Conservation (phyloP, 345 rosid genomes). For the Eucalyptus marginata region DNA sequence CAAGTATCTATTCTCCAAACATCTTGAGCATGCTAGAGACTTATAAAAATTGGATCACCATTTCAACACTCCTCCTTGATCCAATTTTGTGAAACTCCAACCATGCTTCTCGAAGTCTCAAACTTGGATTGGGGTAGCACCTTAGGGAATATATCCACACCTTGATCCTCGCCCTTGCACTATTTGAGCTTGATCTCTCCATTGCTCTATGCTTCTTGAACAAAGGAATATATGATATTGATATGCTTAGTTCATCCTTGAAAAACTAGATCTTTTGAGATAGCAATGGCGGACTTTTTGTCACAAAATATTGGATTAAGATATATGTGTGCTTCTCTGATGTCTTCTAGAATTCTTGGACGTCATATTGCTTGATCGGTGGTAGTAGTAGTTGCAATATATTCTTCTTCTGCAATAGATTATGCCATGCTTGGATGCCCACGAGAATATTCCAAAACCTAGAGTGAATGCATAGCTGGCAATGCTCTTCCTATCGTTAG, state of each 20-base stretch:
- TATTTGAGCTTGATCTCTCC: no score
- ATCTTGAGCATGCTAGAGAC: not conserved
- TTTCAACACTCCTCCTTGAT: not conserved
- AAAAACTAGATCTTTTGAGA: no score
- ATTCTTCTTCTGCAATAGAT: not conserved
- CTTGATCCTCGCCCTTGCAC: no score
- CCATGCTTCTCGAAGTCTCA: no score
- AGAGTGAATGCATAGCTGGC: not conserved
- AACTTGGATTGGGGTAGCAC: no score
- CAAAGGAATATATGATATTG: not conserved
- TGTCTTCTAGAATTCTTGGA: not conserved
- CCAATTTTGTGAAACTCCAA: no score
- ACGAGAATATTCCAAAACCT: not conserved
- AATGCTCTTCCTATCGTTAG: accelerated
- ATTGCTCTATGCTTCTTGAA: no score
- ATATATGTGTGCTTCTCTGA: no score
- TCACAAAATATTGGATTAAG: not conserved
- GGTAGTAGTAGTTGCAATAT: not conserved
- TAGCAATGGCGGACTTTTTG: not conserved
- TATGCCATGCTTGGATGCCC: not conserved
- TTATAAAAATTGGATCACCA: not conserved
- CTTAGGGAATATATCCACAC: no score
- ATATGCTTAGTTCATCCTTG: not conserved
- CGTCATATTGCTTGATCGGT: not conserved
- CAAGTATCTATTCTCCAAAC: not conserved